Percentiles rank a stretch among this genome's conserved stretches.
phyloP scores from a whole-genome alignment of 164 flowering plant genomes.

The Protea cynaroides region DNA sequence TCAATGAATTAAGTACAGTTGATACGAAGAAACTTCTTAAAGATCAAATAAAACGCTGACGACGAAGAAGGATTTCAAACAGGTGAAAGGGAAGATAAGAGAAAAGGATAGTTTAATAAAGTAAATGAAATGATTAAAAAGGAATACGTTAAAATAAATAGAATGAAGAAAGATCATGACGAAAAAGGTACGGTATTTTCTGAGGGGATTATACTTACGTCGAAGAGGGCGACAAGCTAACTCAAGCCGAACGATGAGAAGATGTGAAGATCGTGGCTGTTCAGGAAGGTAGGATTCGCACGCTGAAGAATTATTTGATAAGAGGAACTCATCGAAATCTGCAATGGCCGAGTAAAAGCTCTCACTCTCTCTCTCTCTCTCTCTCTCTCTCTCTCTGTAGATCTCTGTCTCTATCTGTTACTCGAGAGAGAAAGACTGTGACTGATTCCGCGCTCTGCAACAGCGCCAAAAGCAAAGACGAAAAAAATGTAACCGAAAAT shows the following conservation, averaged over 20 bases:
- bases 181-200: neutral
- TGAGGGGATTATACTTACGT: constrained; percentile 22
- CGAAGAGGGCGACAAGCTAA: constrained; percentile 16
- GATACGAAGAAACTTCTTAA: neutral
- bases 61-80: no score
- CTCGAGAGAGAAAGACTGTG: no score
- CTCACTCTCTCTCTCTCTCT: neutral
- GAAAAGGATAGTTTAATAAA: neutral
- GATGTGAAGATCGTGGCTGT: constrained; percentile 29
- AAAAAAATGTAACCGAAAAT: constrained; percentile 9
- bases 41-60: no score
- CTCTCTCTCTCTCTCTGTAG: no score
- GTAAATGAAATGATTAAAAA: neutral
- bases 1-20: neutral
- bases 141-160: no score
- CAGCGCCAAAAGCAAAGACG: constrained; percentile 10
- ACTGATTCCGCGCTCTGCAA: constrained; percentile 7
- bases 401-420: no score
- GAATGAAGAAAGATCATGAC: neutral
- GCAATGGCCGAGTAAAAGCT: constrained; percentile 1
- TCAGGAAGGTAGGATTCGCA: constrained; percentile 5
- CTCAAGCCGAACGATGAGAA: constrained; percentile 23
- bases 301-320: constrained; percentile 2
- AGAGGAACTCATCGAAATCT: constrained; percentile 14
- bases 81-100: neutral